These are phyloP conservation scores for Zea luxurians DNA, from an alignment of 176 grass and related monocot genomes.

Conservation along the genomic window DNA sequence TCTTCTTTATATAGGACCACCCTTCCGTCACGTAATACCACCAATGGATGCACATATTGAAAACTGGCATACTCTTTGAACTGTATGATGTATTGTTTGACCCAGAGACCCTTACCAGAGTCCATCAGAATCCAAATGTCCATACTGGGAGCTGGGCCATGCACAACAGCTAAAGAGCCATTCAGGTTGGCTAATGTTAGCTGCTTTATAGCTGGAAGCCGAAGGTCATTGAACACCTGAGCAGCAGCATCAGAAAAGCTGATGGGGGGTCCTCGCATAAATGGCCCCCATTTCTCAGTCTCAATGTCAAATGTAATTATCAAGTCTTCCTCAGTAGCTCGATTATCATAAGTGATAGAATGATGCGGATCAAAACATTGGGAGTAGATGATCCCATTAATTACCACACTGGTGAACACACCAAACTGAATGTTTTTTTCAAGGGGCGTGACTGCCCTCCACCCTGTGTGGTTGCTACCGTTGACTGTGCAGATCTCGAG, in stretches of 20 bases:
- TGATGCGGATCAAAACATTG: background rate
- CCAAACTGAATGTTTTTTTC: background rate
- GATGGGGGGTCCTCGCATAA: background rate
- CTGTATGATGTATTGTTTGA: background rate
- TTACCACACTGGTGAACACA: background rate
- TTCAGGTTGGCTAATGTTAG: background rate
- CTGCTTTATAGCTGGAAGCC: background rate
- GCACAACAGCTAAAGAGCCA: background rate
- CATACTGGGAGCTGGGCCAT: background rate
- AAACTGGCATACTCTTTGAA: background rate
- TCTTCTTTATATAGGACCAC: background rate
- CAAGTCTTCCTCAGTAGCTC: background rate
- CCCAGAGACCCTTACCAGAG: background rate
- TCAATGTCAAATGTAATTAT: conserved; percentile 24
- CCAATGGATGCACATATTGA: background rate
- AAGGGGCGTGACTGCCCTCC: background rate
- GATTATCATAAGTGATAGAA: too few relatives aligned
- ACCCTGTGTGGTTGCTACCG: background rate
- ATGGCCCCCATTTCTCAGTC: background rate
- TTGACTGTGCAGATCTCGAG: conserved; percentile 22
- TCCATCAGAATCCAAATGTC: background rate
- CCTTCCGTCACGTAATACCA: background rate
- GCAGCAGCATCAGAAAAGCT: background rate
- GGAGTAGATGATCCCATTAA: background rate
- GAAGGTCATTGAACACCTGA: background rate